phyloP scores from a whole-genome alignment of 352 stramenopile species.

The Phytophthora macrochlamydospora region DNA sequence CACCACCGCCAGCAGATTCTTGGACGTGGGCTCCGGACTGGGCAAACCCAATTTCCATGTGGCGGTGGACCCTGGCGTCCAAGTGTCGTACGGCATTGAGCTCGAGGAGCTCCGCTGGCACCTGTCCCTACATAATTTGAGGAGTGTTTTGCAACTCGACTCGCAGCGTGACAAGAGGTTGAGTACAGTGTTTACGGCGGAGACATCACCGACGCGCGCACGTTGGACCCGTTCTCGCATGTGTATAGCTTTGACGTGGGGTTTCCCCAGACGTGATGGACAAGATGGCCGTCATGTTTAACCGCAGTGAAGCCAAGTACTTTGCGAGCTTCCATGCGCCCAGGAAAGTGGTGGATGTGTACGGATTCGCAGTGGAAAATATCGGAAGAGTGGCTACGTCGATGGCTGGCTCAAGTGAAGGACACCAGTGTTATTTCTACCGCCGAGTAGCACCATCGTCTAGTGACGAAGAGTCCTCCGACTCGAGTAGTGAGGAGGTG shows the following conservation, averaged over 20 bases:
- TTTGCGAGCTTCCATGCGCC: conserved; percentile 96
- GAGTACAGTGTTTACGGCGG: conserved; percentile 90
- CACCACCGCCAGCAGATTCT: conserved; percentile 88
- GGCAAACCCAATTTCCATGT: conserved; percentile 99
- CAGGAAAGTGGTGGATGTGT: conserved; percentile 92
- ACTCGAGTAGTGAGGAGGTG: conserved; percentile 25
- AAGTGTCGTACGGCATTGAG: conserved; percentile 96
- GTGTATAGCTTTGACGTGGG: conserved; percentile 99
- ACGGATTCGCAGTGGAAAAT: conserved; percentile 93
- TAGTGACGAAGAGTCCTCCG: conserved; percentile 17
- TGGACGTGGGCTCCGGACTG: conserved; percentile 97
- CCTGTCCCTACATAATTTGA: conserved; percentile 93
- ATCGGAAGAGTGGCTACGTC: conserved; percentile 89
- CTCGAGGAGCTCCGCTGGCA: conserved; percentile 95
- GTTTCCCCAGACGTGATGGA: conserved; percentile 96
- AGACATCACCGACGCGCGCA: conserved; percentile 94
- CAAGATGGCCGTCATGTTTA: conserved; percentile 94
- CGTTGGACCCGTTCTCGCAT: conserved; percentile 97
- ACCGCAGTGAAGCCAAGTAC: conserved; percentile 87
- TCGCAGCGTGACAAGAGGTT: conserved; percentile 59
- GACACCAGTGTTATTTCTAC: conserved; percentile 98
- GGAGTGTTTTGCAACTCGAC: conserved; percentile 84
- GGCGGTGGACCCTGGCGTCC: conserved; percentile 94
- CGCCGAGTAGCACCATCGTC: conserved; percentile 33
- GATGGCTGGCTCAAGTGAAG: conserved; percentile 96